phyloP scores from a whole-genome alignment of 163 green algal genomes.

The Prototheca stagnorum region DNA sequence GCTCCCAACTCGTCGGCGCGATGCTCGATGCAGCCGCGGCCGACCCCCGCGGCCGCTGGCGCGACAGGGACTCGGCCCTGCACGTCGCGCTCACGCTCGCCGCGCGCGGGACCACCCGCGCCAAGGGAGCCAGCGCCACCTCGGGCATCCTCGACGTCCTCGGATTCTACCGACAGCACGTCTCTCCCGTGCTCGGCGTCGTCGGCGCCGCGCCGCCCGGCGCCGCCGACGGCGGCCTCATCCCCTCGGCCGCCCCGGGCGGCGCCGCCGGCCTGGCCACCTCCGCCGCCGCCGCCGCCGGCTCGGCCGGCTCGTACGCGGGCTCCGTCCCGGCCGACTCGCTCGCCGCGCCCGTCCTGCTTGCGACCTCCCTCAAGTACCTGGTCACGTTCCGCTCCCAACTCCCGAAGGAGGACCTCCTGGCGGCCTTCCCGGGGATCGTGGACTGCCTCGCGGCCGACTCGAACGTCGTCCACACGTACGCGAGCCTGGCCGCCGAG shows the following conservation, averaged over 20 bases:
- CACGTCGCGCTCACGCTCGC: slow-evolving; percentile 86
- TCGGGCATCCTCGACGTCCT: slow-evolving; percentile 79
- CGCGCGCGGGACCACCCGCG: slow-evolving; percentile 54
- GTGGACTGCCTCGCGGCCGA: slow-evolving; percentile 38
- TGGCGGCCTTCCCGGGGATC: slow-evolving; percentile 54
- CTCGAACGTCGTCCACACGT: slow-evolving; percentile 90
- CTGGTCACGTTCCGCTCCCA: slow-evolving; percentile 77
- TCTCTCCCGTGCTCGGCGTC: slow-evolving; percentile 67
- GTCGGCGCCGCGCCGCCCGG: no score
- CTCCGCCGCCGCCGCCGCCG: no score
- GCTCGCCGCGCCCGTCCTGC: slow-evolving; percentile 63
- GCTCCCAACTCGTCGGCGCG: slow-evolving; percentile 57
- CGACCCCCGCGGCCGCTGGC: slow-evolving; percentile 51
- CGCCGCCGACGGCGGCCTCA: no score
- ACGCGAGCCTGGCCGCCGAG: slow-evolving; percentile 83
- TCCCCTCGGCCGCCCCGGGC: no score
- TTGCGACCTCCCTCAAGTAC: slow-evolving; percentile 92
- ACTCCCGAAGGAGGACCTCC: slow-evolving; percentile 35
- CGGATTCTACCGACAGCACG: slow-evolving; percentile 59
- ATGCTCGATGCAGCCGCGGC: slow-evolving; percentile 56
- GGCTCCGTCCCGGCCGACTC: slow-evolving; percentile 30
- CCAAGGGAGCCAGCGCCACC: slow-evolving; percentile 67
- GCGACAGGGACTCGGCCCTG: slow-evolving; percentile 86
- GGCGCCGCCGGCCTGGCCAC: no score
- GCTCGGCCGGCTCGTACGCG: no score